These are phyloP conservation scores for Auriscalpium microsporum DNA, from an alignment of 768 basidiomycete genomes.

Conservation along the genomic window DNA sequence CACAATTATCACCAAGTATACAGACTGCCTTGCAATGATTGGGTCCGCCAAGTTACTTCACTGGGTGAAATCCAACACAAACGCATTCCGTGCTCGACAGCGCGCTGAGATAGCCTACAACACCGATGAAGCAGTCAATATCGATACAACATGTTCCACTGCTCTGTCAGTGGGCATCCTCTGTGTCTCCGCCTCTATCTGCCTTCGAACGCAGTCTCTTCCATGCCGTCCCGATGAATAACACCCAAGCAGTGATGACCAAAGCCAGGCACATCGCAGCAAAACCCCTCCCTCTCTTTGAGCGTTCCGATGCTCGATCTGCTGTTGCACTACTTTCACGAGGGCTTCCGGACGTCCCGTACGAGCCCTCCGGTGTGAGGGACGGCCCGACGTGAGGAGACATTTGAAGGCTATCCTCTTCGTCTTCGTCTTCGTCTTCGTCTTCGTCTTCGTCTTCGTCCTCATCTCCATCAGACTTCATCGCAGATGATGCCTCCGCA, in stretches of 20 bases:
- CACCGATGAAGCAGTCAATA: neutral
- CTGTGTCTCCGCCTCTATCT: slow-evolving; percentile 18
- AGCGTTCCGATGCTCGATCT: neutral
- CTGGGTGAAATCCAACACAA: too few species aligned
- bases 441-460: slow-evolving; percentile 12
- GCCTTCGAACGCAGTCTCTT: slow-evolving; percentile 41
- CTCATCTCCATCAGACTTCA: neutral
- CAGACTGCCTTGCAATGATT: too few species aligned
- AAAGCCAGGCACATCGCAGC: slow-evolving; percentile 32
- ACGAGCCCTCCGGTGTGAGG: too few species aligned
- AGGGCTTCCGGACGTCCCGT: too few species aligned
- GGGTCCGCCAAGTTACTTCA: too few species aligned
- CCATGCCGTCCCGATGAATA: slow-evolving; percentile 59
- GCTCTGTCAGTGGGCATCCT: slow-evolving; percentile 1
- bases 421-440: neutral
- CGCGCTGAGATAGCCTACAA: slow-evolving; percentile 20
- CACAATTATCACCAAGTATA: too few species aligned
- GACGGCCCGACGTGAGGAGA: slow-evolving; percentile 23
- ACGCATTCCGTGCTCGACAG: slow-evolving; percentile 1
- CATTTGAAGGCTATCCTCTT: slow-evolving; percentile 1
- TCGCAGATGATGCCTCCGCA: neutral
- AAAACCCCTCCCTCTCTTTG: slow-evolving; percentile 40
- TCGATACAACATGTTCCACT: slow-evolving; percentile 1
- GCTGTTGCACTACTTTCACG: slow-evolving; percentile 9
- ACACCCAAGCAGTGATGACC: slow-evolving; percentile 48